phyloP scores from a whole-genome alignment of 805 yeast genomes.

The Metschnikowia cerradonensis region DNA sequence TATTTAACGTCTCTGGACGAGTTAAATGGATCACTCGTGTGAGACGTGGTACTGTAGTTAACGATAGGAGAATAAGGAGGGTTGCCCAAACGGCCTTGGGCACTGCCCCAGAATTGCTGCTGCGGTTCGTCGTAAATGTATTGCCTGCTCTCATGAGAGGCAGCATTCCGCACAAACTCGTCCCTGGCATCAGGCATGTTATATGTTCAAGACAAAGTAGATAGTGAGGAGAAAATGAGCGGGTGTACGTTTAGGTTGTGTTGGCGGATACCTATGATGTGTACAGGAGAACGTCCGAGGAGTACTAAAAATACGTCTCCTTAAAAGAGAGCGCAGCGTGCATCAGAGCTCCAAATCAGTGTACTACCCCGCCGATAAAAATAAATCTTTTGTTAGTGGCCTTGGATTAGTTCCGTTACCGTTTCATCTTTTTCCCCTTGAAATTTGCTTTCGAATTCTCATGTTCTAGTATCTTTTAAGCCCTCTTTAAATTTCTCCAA shows the following conservation, averaged over 20 bases:
- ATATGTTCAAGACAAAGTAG: not conserved
- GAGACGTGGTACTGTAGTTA: not conserved
- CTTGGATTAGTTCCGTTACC: not conserved
- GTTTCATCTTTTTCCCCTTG: no score
- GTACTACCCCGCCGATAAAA: not conserved
- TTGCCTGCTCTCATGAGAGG: not conserved
- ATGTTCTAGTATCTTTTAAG: not conserved
- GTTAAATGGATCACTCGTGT: not conserved
- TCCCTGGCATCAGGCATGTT: constrained; percentile 5
- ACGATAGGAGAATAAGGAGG: constrained; percentile 7
- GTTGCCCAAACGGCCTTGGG: not conserved
- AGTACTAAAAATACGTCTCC: not conserved
- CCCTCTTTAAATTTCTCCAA: not conserved
- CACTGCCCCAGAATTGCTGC: constrained; percentile 3
- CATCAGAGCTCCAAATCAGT: not conserved
- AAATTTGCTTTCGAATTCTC: no score
- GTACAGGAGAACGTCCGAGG: constrained; percentile 2
- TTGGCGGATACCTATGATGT: not conserved
- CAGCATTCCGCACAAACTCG: constrained; percentile 12
- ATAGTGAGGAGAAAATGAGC: not conserved
- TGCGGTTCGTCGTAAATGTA: not conserved
- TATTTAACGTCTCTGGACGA: not conserved
- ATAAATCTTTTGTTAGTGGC: not conserved
- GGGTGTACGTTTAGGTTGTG: not conserved
- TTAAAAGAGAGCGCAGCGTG: not conserved